Conservation (phyloP, 352 stramenopile genomes). For the Pelagophyceae sp. region DNA sequence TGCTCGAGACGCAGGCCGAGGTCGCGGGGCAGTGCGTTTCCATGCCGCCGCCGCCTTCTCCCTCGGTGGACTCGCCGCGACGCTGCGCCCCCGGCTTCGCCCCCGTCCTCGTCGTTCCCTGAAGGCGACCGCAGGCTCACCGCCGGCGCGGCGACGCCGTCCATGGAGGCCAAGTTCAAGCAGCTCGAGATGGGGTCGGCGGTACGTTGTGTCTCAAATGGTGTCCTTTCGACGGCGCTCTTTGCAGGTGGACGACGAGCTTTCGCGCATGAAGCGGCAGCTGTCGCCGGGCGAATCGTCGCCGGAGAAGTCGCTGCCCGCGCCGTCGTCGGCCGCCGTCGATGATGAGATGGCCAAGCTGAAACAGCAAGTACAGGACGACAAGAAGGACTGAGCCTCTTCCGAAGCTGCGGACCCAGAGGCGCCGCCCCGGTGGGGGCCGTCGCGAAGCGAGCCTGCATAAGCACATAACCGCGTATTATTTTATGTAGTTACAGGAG, state of each 20-base stretch:
- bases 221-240: not conserved
- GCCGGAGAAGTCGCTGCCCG: constrained; percentile 4
- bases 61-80: constrained; percentile 46
- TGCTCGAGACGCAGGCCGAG: constrained; percentile 53
- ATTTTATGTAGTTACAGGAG: too few relatives aligned
- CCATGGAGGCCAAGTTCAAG: constrained; percentile 62
- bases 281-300: constrained; percentile 22
- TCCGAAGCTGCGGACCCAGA: too few relatives aligned
- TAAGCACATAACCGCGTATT: too few relatives aligned
- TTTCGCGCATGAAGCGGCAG: constrained; percentile 53
- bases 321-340: constrained; percentile 20
- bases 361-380: constrained; percentile 29
- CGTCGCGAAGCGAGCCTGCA: too few relatives aligned
- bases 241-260: constrained; percentile 49
- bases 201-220: constrained; percentile 16
- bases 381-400: too few relatives aligned
- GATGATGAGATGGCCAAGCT: constrained; percentile 44
- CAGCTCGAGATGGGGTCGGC: constrained; percentile 47
- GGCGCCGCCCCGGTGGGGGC: too few relatives aligned
- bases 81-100: constrained; percentile 51
- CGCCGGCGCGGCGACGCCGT: constrained; percentile 41
- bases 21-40: constrained; percentile 26
- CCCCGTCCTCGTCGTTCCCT: constrained; percentile 29
- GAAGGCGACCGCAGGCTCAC: too few relatives aligned
- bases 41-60: too few relatives aligned